Evolutionary conservation across 352 stramenopile species (phyloP).

Genomic region (Pythium guiyangense): DNA sequence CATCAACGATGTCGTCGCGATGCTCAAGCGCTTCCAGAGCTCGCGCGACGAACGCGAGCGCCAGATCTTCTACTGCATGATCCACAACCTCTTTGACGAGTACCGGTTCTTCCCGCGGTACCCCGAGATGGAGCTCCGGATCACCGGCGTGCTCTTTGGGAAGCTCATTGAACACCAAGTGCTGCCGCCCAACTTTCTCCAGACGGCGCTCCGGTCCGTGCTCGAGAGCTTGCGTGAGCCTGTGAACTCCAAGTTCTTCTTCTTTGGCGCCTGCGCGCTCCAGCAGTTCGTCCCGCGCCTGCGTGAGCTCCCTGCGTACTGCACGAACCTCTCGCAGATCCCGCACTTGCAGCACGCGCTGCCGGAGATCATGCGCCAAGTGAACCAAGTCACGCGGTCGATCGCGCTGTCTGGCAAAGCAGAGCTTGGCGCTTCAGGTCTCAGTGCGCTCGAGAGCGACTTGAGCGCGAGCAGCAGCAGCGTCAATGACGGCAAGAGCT

Average conservation of each 20-base stretch:
- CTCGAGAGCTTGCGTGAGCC: slow-evolving; percentile 95
- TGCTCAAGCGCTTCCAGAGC: slow-evolving; percentile 98
- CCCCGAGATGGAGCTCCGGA: slow-evolving; percentile 98
- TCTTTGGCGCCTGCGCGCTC: slow-evolving; percentile 97
- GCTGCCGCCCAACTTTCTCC: slow-evolving; percentile 96
- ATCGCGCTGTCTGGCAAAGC: slow-evolving; percentile 32
- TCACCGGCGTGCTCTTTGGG: slow-evolving; percentile 98
- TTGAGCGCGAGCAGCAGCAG: slow-evolving; percentile 6
- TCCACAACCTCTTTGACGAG: slow-evolving; percentile 99
- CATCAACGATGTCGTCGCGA: slow-evolving; percentile 97
- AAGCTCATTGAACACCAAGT: slow-evolving; percentile 98
- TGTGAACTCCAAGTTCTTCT: slow-evolving; percentile 97
- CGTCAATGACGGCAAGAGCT: slow-evolving; percentile 13
- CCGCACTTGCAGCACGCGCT: slow-evolving; percentile 94
- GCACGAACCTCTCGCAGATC: slow-evolving; percentile 97
- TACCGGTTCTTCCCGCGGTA: slow-evolving; percentile 99
- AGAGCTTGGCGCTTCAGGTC: slow-evolving; percentile 4
- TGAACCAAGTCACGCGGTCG: slow-evolving; percentile 75
- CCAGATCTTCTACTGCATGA: slow-evolving; percentile 99
- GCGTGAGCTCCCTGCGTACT: slow-evolving; percentile 97
- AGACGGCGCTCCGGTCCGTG: slow-evolving; percentile 96
- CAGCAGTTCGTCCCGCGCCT: slow-evolving; percentile 97
- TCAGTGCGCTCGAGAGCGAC: background rate
- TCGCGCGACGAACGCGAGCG: slow-evolving; percentile 95
- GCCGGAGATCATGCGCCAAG: slow-evolving; percentile 87